These are phyloP conservation scores for Pyricularia sp. DNA, from an alignment of 2,329 filamentous ascomycete species.

Conservation along the genomic window DNA sequence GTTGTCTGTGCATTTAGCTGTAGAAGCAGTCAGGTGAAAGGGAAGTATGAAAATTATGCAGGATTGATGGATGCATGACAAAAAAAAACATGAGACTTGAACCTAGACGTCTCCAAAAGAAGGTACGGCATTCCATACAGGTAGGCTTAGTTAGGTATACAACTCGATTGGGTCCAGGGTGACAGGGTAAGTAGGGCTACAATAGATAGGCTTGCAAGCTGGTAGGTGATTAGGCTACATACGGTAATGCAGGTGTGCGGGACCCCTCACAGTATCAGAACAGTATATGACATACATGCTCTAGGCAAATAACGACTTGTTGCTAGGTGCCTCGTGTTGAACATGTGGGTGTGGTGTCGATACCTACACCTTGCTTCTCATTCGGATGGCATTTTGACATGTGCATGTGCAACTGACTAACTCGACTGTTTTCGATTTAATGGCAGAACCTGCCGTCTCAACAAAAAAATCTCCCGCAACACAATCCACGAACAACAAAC, in stretches of 20 bases:
- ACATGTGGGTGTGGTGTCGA: not conserved
- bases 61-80: not conserved
- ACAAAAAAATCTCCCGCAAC: not conserved
- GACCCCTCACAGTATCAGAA: not conserved
- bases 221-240: not conserved
- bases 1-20: not conserved
- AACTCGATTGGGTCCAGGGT: not conserved
- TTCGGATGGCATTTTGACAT: not conserved
- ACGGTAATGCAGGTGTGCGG: not conserved
- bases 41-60: not conserved
- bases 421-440: not conserved
- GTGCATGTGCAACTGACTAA: not conserved
- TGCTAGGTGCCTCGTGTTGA: not conserved
- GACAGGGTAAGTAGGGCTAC: not conserved
- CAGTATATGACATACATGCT: not conserved
- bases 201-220: too few species aligned
- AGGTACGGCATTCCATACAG: too few species aligned
- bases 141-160: not conserved
- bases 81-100: not conserved
- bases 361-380: not conserved
- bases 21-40: not conserved
- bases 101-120: not conserved
- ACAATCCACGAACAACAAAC: not conserved
- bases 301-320: not conserved
- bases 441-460: not conserved